A percentile compares a stretch with the other conserved stretches of the same genome.
These are phyloP conservation scores for Solanum sejunctum DNA, from an alignment of 257 asterid species.

Conservation along the genomic window DNA sequence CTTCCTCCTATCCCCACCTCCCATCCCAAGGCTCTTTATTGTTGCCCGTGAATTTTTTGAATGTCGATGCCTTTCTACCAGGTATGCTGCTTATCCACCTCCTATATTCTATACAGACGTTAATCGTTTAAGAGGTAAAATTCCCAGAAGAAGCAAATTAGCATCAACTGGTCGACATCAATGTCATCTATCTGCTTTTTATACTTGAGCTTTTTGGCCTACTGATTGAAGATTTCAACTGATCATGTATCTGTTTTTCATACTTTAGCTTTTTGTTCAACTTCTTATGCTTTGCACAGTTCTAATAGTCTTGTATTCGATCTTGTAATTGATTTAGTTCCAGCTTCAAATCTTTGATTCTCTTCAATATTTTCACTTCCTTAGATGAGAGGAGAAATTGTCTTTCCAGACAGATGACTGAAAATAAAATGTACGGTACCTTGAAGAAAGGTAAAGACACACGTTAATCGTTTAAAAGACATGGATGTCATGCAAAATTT, in stretches of 20 bases:
- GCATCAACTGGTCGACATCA: not conserved
- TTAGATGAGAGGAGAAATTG: not conserved
- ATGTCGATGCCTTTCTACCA: too few species aligned
- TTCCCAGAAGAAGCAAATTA: not conserved
- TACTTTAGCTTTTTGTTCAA: not conserved
- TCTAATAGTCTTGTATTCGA: not conserved
- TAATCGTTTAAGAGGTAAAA: too few species aligned
- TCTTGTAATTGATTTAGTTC: not conserved
- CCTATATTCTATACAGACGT: too few species aligned
- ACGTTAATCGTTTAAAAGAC: not conserved
- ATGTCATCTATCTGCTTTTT: not conserved
- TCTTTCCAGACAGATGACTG: not conserved
- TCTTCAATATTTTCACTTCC: not conserved
- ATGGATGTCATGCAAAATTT: too few species aligned
- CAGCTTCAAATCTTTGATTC: not conserved
- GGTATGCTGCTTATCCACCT: too few species aligned
- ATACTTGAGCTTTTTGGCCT: not conserved
- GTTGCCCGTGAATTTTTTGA: too few species aligned
- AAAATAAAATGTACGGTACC: constrained; percentile 9
- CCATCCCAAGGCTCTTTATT: too few species aligned
- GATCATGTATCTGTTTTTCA: not conserved
- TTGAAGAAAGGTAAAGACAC: constrained; percentile 12
- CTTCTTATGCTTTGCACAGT: not conserved
- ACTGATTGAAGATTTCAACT: not conserved
- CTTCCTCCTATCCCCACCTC: too few species aligned